phyloP scores from a whole-genome alignment of 225 moss, liverwort and hornwort species.

The Takakia lepidozioides region DNA sequence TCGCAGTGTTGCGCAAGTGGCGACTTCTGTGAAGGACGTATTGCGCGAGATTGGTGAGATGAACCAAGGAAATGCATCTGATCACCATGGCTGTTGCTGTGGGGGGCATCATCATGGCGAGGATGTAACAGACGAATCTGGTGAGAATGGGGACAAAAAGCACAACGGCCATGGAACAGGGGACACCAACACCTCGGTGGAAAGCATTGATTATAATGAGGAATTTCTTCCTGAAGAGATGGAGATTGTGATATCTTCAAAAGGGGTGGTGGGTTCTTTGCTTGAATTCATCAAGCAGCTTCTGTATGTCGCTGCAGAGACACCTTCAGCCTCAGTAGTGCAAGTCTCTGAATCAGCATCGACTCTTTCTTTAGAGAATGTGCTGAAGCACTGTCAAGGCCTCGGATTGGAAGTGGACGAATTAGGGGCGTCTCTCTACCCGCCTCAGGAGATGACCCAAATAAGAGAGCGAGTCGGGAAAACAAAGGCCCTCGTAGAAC shows the following conservation, averaged over 20 bases:
- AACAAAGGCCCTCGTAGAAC: constrained; percentile 20
- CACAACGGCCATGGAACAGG: constrained; percentile 22
- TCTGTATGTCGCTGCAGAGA: constrained; percentile 49
- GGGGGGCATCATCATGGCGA: constrained; percentile 13
- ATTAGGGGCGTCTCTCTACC: constrained; percentile 49
- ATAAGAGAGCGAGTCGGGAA: constrained; percentile 26
- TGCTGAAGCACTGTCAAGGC: constrained; percentile 34
- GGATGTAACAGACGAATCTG: constrained; percentile 8
- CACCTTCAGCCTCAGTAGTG: too few species aligned
- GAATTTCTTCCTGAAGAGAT: constrained; percentile 52
- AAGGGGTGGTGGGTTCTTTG: constrained; percentile 26
- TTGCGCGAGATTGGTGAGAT: constrained; percentile 53
- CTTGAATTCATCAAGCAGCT: constrained; percentile 45
- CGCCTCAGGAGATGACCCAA: constrained; percentile 50
- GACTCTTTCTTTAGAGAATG: constrained; percentile 36
- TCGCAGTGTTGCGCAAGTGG: constrained; percentile 47
- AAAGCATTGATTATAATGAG: constrained; percentile 45
- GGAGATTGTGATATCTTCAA: constrained; percentile 41
- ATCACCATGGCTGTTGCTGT: constrained; percentile 29
- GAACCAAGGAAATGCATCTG: constrained; percentile 26
- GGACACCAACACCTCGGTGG: constrained; percentile 25
- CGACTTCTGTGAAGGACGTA: constrained; percentile 54
- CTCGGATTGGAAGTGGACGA: constrained; percentile 46
- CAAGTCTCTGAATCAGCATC: constrained; percentile 44
- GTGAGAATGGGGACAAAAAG: too few species aligned